These are phyloP conservation scores for Phyllosticta citrichinensis DNA, from an alignment of 2,329 filamentous ascomycete genomes.

Conservation along the genomic window DNA sequence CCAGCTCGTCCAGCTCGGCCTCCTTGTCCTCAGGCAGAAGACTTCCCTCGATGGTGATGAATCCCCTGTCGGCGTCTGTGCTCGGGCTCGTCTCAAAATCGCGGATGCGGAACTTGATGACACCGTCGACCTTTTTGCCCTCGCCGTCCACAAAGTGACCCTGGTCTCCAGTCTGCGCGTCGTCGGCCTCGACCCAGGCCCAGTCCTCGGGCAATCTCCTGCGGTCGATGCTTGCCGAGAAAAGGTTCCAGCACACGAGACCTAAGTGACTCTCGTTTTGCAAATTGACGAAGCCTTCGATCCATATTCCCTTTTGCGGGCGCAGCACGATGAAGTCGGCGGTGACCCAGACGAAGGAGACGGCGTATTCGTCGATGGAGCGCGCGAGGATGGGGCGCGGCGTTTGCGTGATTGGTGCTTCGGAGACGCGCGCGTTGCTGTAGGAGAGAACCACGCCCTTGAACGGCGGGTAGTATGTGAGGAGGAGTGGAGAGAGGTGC, in stretches of 20 bases:
- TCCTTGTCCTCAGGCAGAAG: constrained; percentile 64
- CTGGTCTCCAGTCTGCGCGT: constrained; percentile 28
- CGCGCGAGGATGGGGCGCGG: constrained; percentile 6
- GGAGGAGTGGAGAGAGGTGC: constrained; percentile 63
- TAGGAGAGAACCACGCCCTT: constrained; percentile 68
- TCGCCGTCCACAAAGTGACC: constrained; percentile 68
- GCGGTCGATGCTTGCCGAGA: constrained; percentile 79
- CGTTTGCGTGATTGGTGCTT: constrained; percentile 33
- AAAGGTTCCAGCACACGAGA: constrained; percentile 80
- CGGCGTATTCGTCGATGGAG: constrained; percentile 59
- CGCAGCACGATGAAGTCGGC: constrained; percentile 78
- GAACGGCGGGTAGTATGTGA: constrained; percentile 65
- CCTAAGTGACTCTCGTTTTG: constrained; percentile 85
- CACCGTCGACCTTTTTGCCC: constrained; percentile 56
- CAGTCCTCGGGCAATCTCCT: constrained; percentile 66
- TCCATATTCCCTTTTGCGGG: constrained; percentile 59
- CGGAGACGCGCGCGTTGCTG: constrained; percentile 56
- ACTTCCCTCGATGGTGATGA: constrained; percentile 80
- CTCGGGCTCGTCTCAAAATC: constrained; percentile 63
- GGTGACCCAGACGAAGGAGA: constrained; percentile 79
- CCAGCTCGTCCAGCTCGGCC: constrained; percentile 24
- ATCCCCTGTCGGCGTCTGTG: constrained; percentile 62
- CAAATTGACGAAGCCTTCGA: constrained; percentile 75
- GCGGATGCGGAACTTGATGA: constrained; percentile 66
- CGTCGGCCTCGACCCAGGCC: constrained; percentile 59